A percentile compares a stretch with the other conserved stretches of the same genome.
Conservation (phyloP, 345 rosid genomes). For the Euphorbia lathyris region DNA sequence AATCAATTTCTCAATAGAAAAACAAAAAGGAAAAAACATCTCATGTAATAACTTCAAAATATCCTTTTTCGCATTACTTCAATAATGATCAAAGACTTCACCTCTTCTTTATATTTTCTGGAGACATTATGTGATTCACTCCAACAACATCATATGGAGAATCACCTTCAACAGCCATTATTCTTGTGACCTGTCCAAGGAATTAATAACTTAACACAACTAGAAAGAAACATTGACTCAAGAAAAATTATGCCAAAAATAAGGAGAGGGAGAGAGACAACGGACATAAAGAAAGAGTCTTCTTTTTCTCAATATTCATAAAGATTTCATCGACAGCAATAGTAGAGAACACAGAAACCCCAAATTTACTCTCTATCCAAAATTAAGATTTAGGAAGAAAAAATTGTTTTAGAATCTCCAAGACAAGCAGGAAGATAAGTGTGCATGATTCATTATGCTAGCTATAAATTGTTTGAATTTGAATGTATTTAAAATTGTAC, state of each 20-base stretch:
- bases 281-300: not conserved
- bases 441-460: not conserved
- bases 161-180: conserved; percentile 69
- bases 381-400: not conserved
- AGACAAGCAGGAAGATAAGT: not conserved
- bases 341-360: not conserved
- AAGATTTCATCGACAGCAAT: not conserved
- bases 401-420: not conserved
- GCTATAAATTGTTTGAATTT: not conserved
- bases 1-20: not conserved
- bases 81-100: conserved; percentile 26
- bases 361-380: not conserved
- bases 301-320: not conserved
- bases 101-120: conserved; percentile 86
- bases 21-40: not conserved
- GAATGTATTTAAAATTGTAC: not conserved
- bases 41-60: not conserved
- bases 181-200: conserved; percentile 66
- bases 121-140: conserved; percentile 61
- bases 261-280: not conserved
- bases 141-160: conserved; percentile 80
- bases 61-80: not conserved
- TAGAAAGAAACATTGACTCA: not conserved
- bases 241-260: not conserved
- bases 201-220: conserved; percentile 1